Evolutionary conservation across 345 rosid species (phyloP).

Genomic region (Citrus glauca): DNA sequence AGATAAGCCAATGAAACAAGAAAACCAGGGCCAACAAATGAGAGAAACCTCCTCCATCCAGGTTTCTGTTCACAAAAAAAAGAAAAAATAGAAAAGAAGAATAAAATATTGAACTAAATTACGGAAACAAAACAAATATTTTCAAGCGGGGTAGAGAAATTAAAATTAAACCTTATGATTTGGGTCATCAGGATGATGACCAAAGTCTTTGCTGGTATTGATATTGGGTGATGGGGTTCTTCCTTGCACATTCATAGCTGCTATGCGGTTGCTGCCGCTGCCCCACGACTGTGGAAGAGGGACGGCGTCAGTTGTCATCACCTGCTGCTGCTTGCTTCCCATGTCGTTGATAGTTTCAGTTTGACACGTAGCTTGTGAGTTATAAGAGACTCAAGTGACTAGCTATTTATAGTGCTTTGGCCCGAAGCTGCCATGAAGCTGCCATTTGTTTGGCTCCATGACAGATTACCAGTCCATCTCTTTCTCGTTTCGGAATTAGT

Average conservation of each 20-base stretch:
- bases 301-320: neutral
- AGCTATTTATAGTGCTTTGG: neutral
- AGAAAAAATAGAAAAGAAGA: no score
- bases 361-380: neutral
- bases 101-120: neutral
- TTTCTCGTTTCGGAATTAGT: neutral
- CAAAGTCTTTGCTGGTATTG: neutral
- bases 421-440: neutral
- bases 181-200: neutral
- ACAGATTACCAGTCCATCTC: neutral
- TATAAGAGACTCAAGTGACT: no score
- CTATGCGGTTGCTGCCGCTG: slow-evolving; percentile 27
- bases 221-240: neutral
- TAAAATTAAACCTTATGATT: neutral
- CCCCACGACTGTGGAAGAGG: neutral
- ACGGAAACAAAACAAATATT: neutral
- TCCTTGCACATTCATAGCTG: slow-evolving; percentile 25
- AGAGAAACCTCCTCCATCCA: slow-evolving; percentile 55
- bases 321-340: slow-evolving; percentile 17
- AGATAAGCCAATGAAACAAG: slow-evolving; percentile 62
- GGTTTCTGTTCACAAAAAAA: slow-evolving; percentile 26
- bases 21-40: slow-evolving; percentile 61
- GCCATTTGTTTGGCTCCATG: neutral
- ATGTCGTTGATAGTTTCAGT: neutral
- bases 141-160: neutral